Conservation (phyloP, 2,329 filamentous ascomycete genomes). For the Calonectria pseudoturangicola region DNA sequence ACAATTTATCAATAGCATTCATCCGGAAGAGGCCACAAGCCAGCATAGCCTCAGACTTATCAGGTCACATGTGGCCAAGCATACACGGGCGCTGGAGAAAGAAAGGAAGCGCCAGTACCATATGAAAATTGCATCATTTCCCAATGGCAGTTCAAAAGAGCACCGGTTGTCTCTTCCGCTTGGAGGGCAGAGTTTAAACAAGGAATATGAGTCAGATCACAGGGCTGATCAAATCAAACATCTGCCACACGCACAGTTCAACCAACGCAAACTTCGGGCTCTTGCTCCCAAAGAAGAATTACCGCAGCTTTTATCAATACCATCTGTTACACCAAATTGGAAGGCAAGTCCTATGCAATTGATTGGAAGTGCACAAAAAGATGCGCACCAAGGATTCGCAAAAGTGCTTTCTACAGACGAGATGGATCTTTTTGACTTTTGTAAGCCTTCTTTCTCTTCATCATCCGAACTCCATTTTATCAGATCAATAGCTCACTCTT, state of each 20-base stretch:
- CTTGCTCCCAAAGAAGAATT: constrained; percentile 8
- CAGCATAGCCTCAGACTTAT: constrained; percentile 18
- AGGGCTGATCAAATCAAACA: background rate
- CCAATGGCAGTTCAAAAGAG: background rate
- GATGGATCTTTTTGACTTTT: constrained; percentile 34
- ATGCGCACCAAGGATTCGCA: constrained; percentile 21
- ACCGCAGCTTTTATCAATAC: rapidly evolving
- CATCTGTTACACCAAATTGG: background rate
- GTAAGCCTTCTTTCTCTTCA: background rate
- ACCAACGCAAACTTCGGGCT: background rate
- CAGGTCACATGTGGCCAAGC: constrained; percentile 31
- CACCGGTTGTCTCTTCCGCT: background rate
- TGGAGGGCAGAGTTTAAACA: background rate
- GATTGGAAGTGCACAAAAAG: constrained; percentile 21
- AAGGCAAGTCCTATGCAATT: constrained; percentile 12
- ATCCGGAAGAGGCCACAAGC: constrained; percentile 25
- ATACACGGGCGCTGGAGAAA: constrained; percentile 5
- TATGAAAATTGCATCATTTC: background rate
- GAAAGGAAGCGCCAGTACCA: background rate
- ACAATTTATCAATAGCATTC: constrained; percentile 30
- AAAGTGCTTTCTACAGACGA: constrained; percentile 26
- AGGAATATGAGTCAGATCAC: background rate
- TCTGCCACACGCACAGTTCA: too few species aligned
- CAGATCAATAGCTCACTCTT: background rate
- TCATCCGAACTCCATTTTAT: background rate